Evolutionary conservation across 257 asterid genomes (phyloP).

Genomic region (Petunia secreta): DNA sequence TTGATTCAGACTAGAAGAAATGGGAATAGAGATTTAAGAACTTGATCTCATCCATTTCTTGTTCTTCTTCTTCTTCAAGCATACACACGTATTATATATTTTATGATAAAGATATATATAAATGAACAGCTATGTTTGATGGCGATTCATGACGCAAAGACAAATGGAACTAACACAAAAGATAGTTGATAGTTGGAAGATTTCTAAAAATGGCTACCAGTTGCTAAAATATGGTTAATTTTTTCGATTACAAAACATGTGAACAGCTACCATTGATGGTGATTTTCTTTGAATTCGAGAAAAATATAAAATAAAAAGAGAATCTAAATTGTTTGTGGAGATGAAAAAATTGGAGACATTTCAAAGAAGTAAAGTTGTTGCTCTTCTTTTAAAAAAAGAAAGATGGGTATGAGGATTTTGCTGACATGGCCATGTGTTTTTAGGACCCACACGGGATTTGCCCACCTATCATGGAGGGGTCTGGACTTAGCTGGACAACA

Average conservation of each 20-base stretch:
- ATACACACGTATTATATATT: not conserved
- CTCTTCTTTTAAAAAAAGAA: not conserved
- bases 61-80: not conserved
- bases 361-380: not conserved
- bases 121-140: not conserved
- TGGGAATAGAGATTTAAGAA: not conserved
- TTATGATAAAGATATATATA: too few species aligned
- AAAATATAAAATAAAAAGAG: not conserved
- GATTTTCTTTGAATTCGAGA: not conserved
- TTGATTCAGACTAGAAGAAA: not conserved
- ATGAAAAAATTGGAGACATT: not conserved
- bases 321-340: not conserved
- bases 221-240: conserved; percentile 3
- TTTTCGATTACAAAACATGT: conserved; percentile 19
- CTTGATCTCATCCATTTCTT: conserved; percentile 15
- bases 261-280: conserved; percentile 23
- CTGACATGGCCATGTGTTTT: conserved; percentile 38
- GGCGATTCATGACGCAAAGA: conserved; percentile 1
- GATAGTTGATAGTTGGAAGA: not conserved
- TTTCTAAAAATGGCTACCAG: not conserved
- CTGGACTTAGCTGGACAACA: conserved; percentile 29
- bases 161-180: not conserved
- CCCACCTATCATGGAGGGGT: conserved; percentile 27
- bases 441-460: conserved; percentile 27
- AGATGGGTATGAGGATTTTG: conserved; percentile 28